These are phyloP conservation scores for Nymphaea colorata DNA, from an alignment of 164 flowering plant genomes.

Conservation along the genomic window DNA sequence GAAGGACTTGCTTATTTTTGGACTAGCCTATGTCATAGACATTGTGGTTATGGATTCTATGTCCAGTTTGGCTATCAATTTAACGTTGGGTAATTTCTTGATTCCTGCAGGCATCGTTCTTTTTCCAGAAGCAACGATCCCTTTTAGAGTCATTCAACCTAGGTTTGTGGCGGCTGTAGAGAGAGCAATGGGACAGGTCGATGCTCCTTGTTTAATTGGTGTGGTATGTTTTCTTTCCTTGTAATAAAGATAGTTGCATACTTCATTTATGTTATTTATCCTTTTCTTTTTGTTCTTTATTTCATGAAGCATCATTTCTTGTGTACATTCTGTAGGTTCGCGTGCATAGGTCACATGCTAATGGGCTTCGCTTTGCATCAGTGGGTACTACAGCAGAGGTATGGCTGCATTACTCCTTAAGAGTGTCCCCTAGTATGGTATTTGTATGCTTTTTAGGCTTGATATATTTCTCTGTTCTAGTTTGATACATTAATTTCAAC, in stretches of 20 bases:
- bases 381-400: constrained; percentile 97
- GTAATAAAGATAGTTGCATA: background rate
- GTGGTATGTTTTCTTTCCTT: constrained; percentile 49
- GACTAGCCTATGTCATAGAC: too few relatives aligned
- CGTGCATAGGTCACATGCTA: constrained; percentile 24
- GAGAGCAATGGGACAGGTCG: constrained; percentile 54
- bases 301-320: background rate
- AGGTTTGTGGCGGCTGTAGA: constrained; percentile 59
- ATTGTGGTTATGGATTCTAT: too few relatives aligned
- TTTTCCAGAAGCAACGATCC: constrained; percentile 88
- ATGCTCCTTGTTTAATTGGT: constrained; percentile 62
- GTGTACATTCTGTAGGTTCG: constrained; percentile 39
- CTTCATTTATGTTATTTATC: background rate
- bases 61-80: too few relatives aligned
- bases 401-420: background rate
- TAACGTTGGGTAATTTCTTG: too few relatives aligned
- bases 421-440: background rate
- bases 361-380: constrained; percentile 28
- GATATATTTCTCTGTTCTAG: background rate
- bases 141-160: constrained; percentile 61
- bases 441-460: too few relatives aligned
- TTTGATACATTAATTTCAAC: background rate
- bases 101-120: constrained; percentile 60
- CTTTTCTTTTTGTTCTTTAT: background rate
- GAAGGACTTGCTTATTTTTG: too few relatives aligned